Evolutionary conservation across 129 eudicot genomes (phyloP), one percentile per base, ranked within the genome.

Genomic region (Mikania micrantha): DNA sequence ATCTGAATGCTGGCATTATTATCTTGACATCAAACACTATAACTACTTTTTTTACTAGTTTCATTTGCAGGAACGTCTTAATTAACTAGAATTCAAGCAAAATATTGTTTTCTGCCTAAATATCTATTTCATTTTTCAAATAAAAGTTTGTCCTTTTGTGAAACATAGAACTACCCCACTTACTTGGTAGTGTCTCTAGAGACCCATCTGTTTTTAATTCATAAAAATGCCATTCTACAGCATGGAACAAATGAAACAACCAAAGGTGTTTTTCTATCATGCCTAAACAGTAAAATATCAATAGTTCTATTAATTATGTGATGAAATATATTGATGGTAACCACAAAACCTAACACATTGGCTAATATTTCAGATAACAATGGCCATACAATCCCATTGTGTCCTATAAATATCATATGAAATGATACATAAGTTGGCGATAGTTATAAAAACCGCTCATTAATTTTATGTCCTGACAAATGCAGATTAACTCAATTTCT

Each of bases 111-210:
- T 73, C 35, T 7, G 25, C 24, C 15, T 7, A 49, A 35, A 32
- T 38, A 36, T 16, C 32, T 47, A 13, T 36, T 36, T 38, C 57
- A 64, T 40, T 49, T 58, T 49, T 71, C 17, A 48, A n/a, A 48
- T 72, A 61, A 72, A 49, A 10, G 15, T 73, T 54, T 49, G 56
- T 48, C 69, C 44, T 52, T 4, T 50, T 73, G 39, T 50, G 15
- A n/a, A 50, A 63, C 54, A 52, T 63, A 63, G 28, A 28, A 29
- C 21, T 70, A 27, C 60, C 74, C 66, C 17, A 29, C 7, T 59
- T 34, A 71, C 22, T 71, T 71, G 60, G 60, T 61, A 12, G 65
- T 19, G 41, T 70, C 56, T 42, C 42, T 2, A 31, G 49, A 41
- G 34, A 60, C 59, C 13, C 60, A 31, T 71, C 36, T 71, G 49